Conservation (phyloP, 129 eudicot genomes). For the Flaveria robusta region DNA sequence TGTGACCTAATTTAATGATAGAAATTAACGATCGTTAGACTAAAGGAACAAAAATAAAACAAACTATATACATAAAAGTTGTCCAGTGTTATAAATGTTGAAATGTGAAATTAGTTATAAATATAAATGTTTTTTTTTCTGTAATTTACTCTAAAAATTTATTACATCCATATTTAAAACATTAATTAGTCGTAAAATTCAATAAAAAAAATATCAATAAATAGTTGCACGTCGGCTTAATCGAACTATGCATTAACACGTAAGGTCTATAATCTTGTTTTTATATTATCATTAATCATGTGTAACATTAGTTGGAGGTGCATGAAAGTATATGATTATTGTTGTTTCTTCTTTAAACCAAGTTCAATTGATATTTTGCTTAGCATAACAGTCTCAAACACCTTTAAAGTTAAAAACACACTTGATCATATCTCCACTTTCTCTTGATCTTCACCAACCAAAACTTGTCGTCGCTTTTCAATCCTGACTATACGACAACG, state of each 20-base stretch:
- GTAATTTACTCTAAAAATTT: no score
- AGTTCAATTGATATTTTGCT: background rate
- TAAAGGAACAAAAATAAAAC: no score
- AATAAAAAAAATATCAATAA: background rate
- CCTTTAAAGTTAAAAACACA: slow-evolving; percentile 28
- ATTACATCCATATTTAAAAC: background rate
- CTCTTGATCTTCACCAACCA: slow-evolving; percentile 22
- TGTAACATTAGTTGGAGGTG: background rate
- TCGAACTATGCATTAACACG: background rate
- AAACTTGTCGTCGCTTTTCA: slow-evolving; percentile 12
- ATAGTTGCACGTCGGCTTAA: background rate
- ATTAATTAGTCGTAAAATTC: background rate
- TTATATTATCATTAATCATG: background rate
- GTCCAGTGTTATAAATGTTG: no score
- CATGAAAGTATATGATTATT: background rate
- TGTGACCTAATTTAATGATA: no score
- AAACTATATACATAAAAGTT: no score
- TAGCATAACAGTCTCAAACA: slow-evolving; percentile 15
- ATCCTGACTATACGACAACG: background rate
- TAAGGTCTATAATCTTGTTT: background rate
- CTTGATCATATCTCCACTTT: background rate
- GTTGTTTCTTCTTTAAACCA: background rate
- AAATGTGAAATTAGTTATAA: no score
- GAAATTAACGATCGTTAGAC: no score
- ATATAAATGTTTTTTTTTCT: no score